phyloP scores from a whole-genome alignment of 257 asterid species.

The Echium plantagineum region DNA sequence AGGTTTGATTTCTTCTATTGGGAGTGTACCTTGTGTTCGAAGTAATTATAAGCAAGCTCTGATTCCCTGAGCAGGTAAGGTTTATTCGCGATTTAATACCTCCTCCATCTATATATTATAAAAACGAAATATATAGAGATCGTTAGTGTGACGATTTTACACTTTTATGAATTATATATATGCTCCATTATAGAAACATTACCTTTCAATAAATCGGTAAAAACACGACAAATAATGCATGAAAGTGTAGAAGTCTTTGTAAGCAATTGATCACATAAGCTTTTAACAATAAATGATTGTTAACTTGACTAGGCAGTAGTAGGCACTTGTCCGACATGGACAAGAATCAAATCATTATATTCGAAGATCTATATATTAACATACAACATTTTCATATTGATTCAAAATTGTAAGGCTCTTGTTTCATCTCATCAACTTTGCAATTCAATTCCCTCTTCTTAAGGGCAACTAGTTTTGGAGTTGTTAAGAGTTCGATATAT shows the following conservation, averaged over 20 bases:
- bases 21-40: too few relatives aligned
- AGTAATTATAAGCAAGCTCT: too few relatives aligned
- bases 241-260: neutral
- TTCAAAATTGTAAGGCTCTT: constrained; percentile 19
- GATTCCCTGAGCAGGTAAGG: too few relatives aligned
- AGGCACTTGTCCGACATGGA: constrained; percentile 1
- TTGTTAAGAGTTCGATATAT: constrained; percentile 4
- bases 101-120: too few relatives aligned
- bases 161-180: too few relatives aligned
- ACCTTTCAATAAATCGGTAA: too few relatives aligned
- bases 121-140: too few relatives aligned
- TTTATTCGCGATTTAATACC: too few relatives aligned
- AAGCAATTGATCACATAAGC: constrained; percentile 15
- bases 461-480: constrained; percentile 14
- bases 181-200: too few relatives aligned
- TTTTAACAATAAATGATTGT: constrained; percentile 30
- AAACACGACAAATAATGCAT: neutral
- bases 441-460: constrained; percentile 32
- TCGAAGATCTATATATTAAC: neutral
- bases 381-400: neutral
- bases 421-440: constrained; percentile 29
- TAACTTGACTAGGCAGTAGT: constrained; percentile 24
- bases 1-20: too few relatives aligned
- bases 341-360: neutral
- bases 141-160: too few relatives aligned